These are phyloP conservation scores for Boletus sp. DNA, from an alignment of 1,284 basidiomycete genomes.

Conservation along the genomic window DNA sequence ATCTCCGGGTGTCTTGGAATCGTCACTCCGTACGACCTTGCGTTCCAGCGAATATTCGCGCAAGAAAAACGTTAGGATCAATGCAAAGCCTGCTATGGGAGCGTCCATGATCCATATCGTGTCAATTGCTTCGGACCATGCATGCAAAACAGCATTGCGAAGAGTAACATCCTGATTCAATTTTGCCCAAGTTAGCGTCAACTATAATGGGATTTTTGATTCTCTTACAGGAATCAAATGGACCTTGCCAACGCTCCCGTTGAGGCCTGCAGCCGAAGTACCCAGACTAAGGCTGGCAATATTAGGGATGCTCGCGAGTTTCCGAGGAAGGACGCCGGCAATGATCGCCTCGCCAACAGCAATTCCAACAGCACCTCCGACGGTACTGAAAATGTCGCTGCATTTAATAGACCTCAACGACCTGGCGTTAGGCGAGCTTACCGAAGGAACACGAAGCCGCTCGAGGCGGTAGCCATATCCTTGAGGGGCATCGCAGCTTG, in stretches of 20 bases:
- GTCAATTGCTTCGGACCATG: constrained; percentile 65
- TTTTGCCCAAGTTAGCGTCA: constrained; percentile 1
- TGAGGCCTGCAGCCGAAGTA: constrained; percentile 52
- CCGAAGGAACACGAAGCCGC: constrained; percentile 70
- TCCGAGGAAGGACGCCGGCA: constrained; percentile 52
- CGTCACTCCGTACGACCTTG: constrained; percentile 44
- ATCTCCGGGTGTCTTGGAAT: constrained; percentile 21
- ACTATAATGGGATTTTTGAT: too few species aligned
- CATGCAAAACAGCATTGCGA: constrained; percentile 56
- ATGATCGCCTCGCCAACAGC: constrained; percentile 70
- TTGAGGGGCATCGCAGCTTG: constrained; percentile 80
- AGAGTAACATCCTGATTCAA: constrained; percentile 42
- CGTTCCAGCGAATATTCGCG: constrained; percentile 61
- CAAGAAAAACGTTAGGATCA: constrained; percentile 58
- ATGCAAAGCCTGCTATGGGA: constrained; percentile 53
- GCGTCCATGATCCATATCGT: constrained; percentile 72
- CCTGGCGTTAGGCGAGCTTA: constrained; percentile 22
- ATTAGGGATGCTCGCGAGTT: constrained; percentile 46
- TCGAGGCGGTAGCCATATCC: constrained; percentile 76
- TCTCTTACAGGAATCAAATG: constrained; percentile 51
- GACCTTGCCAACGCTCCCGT: constrained; percentile 50
- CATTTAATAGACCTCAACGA: background rate
- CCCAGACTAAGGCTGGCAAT: constrained; percentile 37
- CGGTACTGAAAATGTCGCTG: constrained; percentile 38
- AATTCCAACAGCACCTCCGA: constrained; percentile 80